phyloP scores from a whole-genome alignment of 2,329 filamentous ascomycete species.

The Penicillium expansum region DNA sequence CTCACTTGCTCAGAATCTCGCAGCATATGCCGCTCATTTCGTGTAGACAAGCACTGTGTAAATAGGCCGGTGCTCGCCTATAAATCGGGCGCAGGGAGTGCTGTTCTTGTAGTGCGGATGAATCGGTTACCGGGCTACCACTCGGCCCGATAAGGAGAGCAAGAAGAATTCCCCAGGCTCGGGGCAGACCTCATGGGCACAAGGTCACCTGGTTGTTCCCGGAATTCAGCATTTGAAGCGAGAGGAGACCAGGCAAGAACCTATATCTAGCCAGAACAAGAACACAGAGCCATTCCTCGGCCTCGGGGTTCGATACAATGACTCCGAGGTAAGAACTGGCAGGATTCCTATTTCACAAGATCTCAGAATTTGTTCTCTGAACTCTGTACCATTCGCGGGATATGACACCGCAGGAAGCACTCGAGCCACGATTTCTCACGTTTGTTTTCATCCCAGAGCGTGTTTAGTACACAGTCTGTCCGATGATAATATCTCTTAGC shows the following conservation, averaged over 20 bases:
- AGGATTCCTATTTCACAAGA: neutral
- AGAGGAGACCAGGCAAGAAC: neutral
- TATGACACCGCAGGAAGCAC: neutral
- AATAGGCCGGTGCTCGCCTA: neutral
- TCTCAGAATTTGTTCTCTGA: neutral
- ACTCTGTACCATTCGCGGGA: neutral
- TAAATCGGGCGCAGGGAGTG: neutral
- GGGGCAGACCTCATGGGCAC: neutral
- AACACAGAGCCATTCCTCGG: neutral
- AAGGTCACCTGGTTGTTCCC: neutral
- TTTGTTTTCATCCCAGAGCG: neutral
- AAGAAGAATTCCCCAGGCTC: neutral
- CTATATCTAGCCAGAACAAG: neutral
- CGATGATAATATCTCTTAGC: neutral
- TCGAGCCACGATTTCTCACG: neutral
- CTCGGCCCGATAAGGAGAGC: neutral
- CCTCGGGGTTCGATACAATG: neutral
- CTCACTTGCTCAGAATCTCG: neutral
- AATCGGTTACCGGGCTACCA: neutral
- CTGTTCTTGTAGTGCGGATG: neutral
- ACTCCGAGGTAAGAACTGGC: neutral
- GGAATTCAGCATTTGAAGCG: neutral
- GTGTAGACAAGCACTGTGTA: neutral
- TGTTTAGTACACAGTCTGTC: neutral
- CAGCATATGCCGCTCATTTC: neutral